Percentiles rank a stretch among this genome's conserved stretches.
phyloP scores from a whole-genome alignment of 345 rosid species.

The Acer saccharum region DNA sequence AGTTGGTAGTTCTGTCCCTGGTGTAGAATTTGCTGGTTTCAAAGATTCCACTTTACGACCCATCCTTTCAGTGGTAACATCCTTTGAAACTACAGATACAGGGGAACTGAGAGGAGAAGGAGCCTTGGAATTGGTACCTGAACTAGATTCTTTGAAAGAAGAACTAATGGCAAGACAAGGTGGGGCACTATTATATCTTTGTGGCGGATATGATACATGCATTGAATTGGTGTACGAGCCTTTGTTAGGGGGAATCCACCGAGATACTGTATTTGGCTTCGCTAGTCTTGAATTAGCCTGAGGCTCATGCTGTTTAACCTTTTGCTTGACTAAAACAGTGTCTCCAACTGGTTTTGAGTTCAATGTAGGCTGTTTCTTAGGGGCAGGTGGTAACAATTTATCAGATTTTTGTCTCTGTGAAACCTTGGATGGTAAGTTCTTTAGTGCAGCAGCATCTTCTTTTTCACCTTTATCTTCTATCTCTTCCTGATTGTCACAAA shows the following conservation, averaged over 20 bases:
- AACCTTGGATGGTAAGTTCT: slow-evolving; percentile 46
- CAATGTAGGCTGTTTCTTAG: slow-evolving; percentile 48
- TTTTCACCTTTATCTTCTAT: slow-evolving; percentile 41
- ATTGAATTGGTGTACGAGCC: slow-evolving; percentile 75
- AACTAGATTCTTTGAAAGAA: slow-evolving; percentile 56
- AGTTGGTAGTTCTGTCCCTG: slow-evolving; percentile 37
- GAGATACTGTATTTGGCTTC: slow-evolving; percentile 70
- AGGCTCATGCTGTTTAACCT: slow-evolving; percentile 65
- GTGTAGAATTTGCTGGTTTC: slow-evolving; percentile 33
- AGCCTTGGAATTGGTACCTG: slow-evolving; percentile 33
- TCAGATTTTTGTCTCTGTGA: slow-evolving; percentile 49
- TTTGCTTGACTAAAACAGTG: slow-evolving; percentile 47
- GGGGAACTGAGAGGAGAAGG: slow-evolving; percentile 29
- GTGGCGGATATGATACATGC: slow-evolving; percentile 81
- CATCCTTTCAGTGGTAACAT: slow-evolving; percentile 25
- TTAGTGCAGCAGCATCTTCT: slow-evolving; percentile 34
- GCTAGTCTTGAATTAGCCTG: slow-evolving; percentile 63
- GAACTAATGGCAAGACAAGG: slow-evolving; percentile 54
- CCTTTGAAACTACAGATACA: slow-evolving; percentile 40
- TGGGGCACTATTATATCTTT: slow-evolving; percentile 80
- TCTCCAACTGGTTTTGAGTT: slow-evolving; percentile 57
- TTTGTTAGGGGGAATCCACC: slow-evolving; percentile 90
- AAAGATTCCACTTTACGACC: slow-evolving; percentile 28
- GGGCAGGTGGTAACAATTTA: slow-evolving; percentile 43
- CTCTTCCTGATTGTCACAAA: slow-evolving; percentile 41